Conservation (phyloP, 2,329 filamentous ascomycete species). For the Fusarium pseudocircinatum region DNA sequence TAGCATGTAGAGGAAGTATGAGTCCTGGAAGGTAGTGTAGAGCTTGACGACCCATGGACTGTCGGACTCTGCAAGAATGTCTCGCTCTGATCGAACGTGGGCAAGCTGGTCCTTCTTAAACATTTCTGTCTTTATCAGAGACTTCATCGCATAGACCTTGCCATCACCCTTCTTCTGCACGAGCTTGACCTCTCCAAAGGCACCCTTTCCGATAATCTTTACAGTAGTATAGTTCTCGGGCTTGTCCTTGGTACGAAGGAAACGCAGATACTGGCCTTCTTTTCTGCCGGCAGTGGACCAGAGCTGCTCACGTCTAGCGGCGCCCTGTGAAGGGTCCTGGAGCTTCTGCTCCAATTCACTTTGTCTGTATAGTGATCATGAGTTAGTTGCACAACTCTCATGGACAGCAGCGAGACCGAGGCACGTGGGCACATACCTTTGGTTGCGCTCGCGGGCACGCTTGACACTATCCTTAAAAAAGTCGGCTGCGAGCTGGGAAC, state of each 20-base stretch:
- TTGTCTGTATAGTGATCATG: conserved; percentile 67
- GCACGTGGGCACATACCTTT: conserved; percentile 70
- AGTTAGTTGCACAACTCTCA: conserved; percentile 12
- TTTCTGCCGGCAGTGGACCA: conserved; percentile 86
- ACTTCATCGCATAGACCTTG: conserved; percentile 98
- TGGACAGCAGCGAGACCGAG: neutral
- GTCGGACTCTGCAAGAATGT: conserved; percentile 98
- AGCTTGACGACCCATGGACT: conserved; percentile 99
- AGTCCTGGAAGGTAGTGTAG: conserved; percentile 97
- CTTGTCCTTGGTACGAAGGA: conserved; percentile 91
- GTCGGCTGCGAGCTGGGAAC: conserved; percentile 77
- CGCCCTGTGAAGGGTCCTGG: conserved; percentile 77
- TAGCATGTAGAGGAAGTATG: conserved; percentile 96
- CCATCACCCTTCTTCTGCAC: conserved; percentile 96
- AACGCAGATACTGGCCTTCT: conserved; percentile 92
- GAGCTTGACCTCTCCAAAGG: conserved; percentile 97
- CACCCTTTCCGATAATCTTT: conserved; percentile 99
- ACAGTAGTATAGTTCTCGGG: conserved; percentile 95
- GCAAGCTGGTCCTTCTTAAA: conserved; percentile 99
- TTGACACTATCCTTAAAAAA: conserved; percentile 99
- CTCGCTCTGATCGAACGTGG: conserved; percentile 95
- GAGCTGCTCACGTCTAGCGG: conserved; percentile 83
- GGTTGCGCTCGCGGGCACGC: conserved; percentile 91
- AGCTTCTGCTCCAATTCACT: conserved; percentile 91
- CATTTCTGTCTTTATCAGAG: conserved; percentile 98